phyloP scores from a whole-genome alignment of 1,139 yeast species.

The Hyphopichia burtonii region DNA sequence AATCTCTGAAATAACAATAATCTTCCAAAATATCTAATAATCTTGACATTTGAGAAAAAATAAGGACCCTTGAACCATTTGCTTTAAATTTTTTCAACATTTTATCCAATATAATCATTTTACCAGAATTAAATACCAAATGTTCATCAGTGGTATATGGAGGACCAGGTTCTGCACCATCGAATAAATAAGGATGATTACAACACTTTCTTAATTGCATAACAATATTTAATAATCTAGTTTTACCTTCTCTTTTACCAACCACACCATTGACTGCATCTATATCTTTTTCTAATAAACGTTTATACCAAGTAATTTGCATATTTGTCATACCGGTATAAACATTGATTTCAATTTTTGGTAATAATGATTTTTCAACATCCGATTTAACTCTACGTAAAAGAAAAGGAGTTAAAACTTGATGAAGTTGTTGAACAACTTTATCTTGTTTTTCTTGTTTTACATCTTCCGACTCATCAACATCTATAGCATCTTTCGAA shows the following conservation, averaged over 20 bases:
- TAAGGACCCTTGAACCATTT: constrained; percentile 86
- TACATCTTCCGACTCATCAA: constrained; percentile 25
- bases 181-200: constrained; percentile 94
- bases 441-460: constrained; percentile 61
- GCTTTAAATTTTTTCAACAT: constrained; percentile 66
- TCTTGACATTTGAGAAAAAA: constrained; percentile 95
- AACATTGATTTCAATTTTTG: constrained; percentile 85
- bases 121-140: constrained; percentile 81
- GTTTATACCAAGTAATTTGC: constrained; percentile 92
- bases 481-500: constrained; percentile 14
- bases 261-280: constrained; percentile 95
- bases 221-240: constrained; percentile 84
- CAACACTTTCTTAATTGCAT: constrained; percentile 97
- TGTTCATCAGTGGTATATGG: constrained; percentile 97
- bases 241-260: constrained; percentile 87
- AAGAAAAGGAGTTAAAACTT: constrained; percentile 82
- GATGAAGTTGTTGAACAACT: constrained; percentile 82
- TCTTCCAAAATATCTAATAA: constrained; percentile 89
- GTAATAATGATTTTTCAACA: constrained; percentile 86
- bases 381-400: constrained; percentile 88
- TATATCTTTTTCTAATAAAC: constrained; percentile 84
- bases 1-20: constrained; percentile 81
- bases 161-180: constrained; percentile 99
- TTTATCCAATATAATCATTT: constrained; percentile 86
- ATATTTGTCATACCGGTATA: constrained; percentile 93